A percentile compares a stretch with the other conserved stretches of the same genome.
These are phyloP conservation scores for Margaritispora aquatica DNA, from an alignment of 495 filamentous ascomycete genomes.

Conservation along the genomic window DNA sequence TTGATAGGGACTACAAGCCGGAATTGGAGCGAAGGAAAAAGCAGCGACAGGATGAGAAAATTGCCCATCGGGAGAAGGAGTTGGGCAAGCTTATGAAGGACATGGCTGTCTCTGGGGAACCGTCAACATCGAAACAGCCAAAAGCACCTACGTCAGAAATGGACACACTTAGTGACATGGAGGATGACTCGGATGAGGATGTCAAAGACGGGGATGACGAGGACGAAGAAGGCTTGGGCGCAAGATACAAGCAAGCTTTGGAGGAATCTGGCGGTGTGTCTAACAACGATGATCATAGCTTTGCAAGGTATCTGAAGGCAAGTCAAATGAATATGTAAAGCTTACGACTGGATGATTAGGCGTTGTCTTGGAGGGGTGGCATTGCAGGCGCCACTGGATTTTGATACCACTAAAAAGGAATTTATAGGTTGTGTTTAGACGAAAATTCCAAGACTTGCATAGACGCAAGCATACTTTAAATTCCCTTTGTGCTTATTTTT, in stretches of 20 bases:
- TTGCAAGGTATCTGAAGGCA: slow-evolving; percentile 23
- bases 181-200: slow-evolving; percentile 44
- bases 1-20: slow-evolving; percentile 84
- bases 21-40: slow-evolving; percentile 76
- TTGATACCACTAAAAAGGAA: slow-evolving; percentile 34
- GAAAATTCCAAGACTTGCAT: too few relatives aligned
- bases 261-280: slow-evolving; percentile 33
- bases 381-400: slow-evolving; percentile 19
- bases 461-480: too few relatives aligned
- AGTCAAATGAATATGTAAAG: slow-evolving; percentile 26
- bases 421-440: too few relatives aligned
- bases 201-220: slow-evolving; percentile 36
- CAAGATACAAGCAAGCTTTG: slow-evolving; percentile 54
- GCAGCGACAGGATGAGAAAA: slow-evolving; percentile 68
- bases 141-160: slow-evolving; percentile 32
- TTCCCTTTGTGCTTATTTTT: not conserved
- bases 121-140: slow-evolving; percentile 18
- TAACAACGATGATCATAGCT: slow-evolving; percentile 24
- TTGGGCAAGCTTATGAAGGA: slow-evolving; percentile 90
- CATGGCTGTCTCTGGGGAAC: slow-evolving; percentile 63
- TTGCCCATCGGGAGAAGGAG: slow-evolving; percentile 65
- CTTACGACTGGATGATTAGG: not conserved
- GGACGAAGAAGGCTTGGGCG: slow-evolving; percentile 49
- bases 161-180: slow-evolving; percentile 53
- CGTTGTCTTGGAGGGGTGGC: slow-evolving; percentile 15